These are phyloP conservation scores for Jackrogersella minutella DNA, from an alignment of 495 filamentous ascomycete genomes.

Conservation along the genomic window DNA sequence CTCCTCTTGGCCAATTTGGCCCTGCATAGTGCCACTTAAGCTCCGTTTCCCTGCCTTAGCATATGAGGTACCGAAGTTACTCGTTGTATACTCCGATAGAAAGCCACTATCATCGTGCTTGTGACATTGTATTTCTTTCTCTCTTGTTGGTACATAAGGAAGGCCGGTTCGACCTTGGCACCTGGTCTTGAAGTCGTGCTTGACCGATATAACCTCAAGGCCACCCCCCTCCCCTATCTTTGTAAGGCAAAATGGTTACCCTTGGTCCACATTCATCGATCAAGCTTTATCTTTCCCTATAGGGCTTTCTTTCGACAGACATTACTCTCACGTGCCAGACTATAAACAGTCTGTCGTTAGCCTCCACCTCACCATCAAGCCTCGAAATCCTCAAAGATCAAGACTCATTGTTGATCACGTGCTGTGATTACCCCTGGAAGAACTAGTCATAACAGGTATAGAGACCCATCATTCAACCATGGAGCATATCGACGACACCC, in stretches of 20 bases:
- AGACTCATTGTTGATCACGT: constrained; percentile 19
- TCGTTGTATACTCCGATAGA: constrained; percentile 23
- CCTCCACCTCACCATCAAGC: not conserved
- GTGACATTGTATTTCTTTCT: constrained; percentile 29
- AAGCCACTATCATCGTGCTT: constrained; percentile 12
- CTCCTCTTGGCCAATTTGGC: constrained; percentile 21
- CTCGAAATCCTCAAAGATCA: not conserved
- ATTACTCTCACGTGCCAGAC: constrained; percentile 4
- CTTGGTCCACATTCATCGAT: constrained; percentile 27
- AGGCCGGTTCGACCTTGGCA: constrained; percentile 21
- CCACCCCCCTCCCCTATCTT: constrained; percentile 21
- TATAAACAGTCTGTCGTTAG: not conserved
- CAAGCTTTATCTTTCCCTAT: constrained; percentile 28
- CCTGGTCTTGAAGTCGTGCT: constrained; percentile 13
- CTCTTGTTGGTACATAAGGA: constrained; percentile 30
- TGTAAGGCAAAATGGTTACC: constrained; percentile 28
- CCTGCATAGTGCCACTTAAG: constrained; percentile 16
- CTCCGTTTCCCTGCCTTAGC: constrained; percentile 11
- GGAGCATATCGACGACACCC: constrained; percentile 40
- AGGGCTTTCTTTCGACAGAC: constrained; percentile 17
- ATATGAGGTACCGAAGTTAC: constrained; percentile 31
- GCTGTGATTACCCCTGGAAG: not conserved
- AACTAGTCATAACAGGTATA: not conserved
- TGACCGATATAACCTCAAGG: constrained; percentile 32
- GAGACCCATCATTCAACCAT: constrained; percentile 18